Conservation (phyloP, 768 basidiomycete genomes). For the Tricholoma flavovirens region DNA sequence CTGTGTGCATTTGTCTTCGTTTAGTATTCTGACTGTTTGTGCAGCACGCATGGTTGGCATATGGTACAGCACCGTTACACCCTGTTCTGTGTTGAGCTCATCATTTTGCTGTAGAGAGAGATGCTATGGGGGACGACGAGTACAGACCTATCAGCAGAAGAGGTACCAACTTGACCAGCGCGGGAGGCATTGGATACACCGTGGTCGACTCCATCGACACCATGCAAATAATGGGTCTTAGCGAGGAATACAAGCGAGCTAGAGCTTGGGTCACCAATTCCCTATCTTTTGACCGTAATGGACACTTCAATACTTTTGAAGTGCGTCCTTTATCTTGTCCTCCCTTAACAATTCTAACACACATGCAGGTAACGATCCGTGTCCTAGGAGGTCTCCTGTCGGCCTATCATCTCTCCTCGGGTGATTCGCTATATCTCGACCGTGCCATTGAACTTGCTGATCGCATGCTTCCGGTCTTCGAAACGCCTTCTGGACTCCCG, state of each 20-base stretch:
- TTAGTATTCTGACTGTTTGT: constrained; percentile 7
- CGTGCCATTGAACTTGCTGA: constrained; percentile 72
- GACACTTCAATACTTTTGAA: constrained; percentile 84
- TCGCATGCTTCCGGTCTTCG: constrained; percentile 76
- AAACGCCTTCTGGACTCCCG: constrained; percentile 79
- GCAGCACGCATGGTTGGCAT: constrained; percentile 84
- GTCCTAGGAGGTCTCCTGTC: constrained; percentile 88
- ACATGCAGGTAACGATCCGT: constrained; percentile 81
- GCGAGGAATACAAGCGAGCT: constrained; percentile 75
- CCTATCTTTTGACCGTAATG: constrained; percentile 77
- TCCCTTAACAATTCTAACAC: background rate
- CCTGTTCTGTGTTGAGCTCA: background rate
- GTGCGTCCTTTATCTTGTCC: constrained; percentile 32
- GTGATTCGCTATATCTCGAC: constrained; percentile 67
- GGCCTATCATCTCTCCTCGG: constrained; percentile 72
- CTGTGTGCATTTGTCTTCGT: background rate
- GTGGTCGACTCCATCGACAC: constrained; percentile 86
- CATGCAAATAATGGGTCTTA: constrained; percentile 81
- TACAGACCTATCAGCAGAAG: constrained; percentile 76
- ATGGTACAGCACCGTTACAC: constrained; percentile 37
- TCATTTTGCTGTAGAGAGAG: constrained; percentile 51
- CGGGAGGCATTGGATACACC: constrained; percentile 86
- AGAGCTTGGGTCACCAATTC: constrained; percentile 59
- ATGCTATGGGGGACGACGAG: constrained; percentile 92
- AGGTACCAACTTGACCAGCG: constrained; percentile 72